Evolutionary conservation across 129 eudicot species (phyloP), one percentile per base, ranked within the genome.

Genomic region (Chrysanthemum seticuspe): DNA sequence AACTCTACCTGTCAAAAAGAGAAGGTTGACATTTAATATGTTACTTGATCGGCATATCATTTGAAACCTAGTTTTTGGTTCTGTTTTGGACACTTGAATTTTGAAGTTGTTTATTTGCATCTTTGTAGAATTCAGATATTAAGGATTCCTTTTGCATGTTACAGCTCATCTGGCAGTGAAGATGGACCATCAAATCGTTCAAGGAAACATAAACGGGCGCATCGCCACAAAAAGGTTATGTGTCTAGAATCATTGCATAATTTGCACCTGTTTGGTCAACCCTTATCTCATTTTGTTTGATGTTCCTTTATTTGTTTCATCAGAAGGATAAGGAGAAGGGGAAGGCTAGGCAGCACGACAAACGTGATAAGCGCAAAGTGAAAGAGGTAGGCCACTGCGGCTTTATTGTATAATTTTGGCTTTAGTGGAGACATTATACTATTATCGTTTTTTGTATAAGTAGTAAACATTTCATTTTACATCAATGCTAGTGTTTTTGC

Each of bases 121-220:
- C 7, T 53, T 53, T 31, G 5, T 13, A 25, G 10, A 31, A n/a
- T 29, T 2, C 31, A 31, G 13, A 13, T 31, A 36, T 49, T 62
- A 51, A 64, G 6, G 44, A 65, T 74, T 19, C 18, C 47, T 40
- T 79, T 50, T 77, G 59, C 62, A 2, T 50, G 60, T 34, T 62
- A 65, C 85, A 92, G 97, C 31, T 92, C 98, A 48, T 87, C 96
- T 14, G 89, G 78, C 75, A 80, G 90, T 80, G 91, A 89, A 68
- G 83, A 62, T 61, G 87, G 89, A 77, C 73, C 75, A 66, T 81
- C 87, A 29, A 86, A 74, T 58, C 89, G 73, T 29, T 87, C 96
- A 61, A 87, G 81, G 78, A 85, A 83, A 75, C 87, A 74, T 68
- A 92, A 89, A 76, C 83, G 70, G n/a, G 82, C 76, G 36, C 82